Evolutionary conservation across 2,329 filamentous ascomycete genomes (phyloP).

Genomic region (Fonsecaea nubica): DNA sequence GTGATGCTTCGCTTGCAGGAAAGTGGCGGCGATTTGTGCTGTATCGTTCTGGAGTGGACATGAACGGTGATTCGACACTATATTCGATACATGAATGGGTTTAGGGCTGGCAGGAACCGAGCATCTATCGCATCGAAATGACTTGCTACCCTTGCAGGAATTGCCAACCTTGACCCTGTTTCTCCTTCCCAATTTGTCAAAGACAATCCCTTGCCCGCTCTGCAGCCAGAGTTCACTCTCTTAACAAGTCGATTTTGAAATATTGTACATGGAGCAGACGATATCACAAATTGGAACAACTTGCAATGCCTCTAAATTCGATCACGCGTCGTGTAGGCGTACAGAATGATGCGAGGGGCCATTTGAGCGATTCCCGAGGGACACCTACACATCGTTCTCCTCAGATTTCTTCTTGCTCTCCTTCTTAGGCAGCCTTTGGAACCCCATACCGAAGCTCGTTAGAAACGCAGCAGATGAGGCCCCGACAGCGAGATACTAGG

Average conservation of each 20-base stretch:
- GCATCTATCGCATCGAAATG: neutral
- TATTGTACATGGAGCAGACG: neutral
- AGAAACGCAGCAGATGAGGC: slow-evolving; percentile 13
- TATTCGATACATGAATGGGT: neutral
- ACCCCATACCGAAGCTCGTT: slow-evolving; percentile 18
- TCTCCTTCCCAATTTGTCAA: neutral
- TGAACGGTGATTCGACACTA: neutral
- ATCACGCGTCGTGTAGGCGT: neutral
- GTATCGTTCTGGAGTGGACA: neutral
- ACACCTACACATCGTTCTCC: neutral
- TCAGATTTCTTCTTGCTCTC: neutral
- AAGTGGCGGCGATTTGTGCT: neutral
- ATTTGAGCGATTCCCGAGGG: neutral
- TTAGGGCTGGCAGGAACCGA: neutral
- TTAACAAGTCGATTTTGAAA: neutral
- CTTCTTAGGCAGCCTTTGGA: slow-evolving; percentile 11
- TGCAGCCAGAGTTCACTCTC: neutral
- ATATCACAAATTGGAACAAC: neutral
- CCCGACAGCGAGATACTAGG: slow-evolving; percentile 10
- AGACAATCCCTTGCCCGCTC: neutral
- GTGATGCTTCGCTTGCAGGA: neutral
- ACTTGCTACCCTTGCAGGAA: neutral
- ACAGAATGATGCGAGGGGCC: neutral
- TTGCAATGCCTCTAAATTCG: neutral
- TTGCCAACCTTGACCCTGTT: neutral